These are phyloP conservation scores for Tetradesmus lagerheimii DNA, from an alignment of 139 green algal genomes.

Conservation along the genomic window DNA sequence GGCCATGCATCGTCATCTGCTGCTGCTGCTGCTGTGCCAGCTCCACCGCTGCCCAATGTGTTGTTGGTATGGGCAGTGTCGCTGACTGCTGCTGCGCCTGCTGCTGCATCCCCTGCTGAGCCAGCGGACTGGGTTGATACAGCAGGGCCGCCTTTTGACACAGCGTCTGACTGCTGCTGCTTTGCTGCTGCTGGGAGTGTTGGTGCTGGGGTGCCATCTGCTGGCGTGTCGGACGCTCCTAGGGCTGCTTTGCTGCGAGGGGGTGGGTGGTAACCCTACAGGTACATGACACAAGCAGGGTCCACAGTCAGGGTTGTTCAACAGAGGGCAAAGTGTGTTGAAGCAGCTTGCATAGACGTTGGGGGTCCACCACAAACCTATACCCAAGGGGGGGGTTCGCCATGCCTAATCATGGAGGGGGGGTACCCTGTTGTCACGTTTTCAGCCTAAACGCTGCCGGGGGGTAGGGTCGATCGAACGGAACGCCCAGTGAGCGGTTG, in stretches of 20 bases:
- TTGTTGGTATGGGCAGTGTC: neutral
- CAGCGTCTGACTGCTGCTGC: slow-evolving; percentile 1
- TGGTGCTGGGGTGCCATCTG: neutral
- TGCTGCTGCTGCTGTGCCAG: neutral
- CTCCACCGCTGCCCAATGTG: neutral
- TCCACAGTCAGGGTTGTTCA: neutral
- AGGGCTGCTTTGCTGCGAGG: neutral
- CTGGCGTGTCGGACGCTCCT: neutral
- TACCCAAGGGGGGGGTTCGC: no score
- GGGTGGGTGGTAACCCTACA: neutral
- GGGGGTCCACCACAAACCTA: no score
- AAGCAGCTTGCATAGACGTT: no score
- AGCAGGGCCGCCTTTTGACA: neutral
- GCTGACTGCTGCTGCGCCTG: slow-evolving; percentile 3
- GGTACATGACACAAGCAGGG: neutral
- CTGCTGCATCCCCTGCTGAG: neutral
- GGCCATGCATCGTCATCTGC: slow-evolving; percentile 13
- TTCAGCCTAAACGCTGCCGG: no score
- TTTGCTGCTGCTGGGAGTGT: neutral
- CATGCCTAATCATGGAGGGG: no score
- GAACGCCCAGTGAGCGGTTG: no score
- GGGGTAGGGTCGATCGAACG: no score
- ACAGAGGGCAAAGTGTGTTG: no score
- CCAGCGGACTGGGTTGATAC: neutral
- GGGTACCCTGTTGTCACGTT: no score